Conservation (phyloP, 208 protist species). For the Acanthamoeba castellanii region DNA sequence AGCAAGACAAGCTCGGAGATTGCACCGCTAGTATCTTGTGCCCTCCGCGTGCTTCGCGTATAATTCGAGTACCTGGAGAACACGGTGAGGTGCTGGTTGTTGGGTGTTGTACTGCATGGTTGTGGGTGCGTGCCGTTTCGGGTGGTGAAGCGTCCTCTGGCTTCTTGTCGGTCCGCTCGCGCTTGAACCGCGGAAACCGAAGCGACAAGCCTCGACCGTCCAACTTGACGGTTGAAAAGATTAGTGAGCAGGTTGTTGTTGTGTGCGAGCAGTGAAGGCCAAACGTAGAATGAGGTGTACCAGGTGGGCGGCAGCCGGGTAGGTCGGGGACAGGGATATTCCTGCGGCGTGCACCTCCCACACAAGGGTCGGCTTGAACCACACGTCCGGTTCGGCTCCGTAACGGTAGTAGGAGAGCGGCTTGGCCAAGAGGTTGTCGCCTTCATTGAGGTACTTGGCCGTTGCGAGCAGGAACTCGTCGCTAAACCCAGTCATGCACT, state of each 20-base stretch:
- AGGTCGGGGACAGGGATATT: conserved; percentile 97
- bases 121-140: not conserved
- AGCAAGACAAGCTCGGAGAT: too few relatives aligned
- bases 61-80: too few relatives aligned
- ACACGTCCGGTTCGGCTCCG: conserved; percentile 83
- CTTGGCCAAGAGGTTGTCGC: conserved; percentile 68
- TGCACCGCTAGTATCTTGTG: too few relatives aligned
- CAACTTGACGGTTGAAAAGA: conserved; percentile 59
- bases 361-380: conserved; percentile 95
- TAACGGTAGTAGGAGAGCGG: conserved; percentile 77
- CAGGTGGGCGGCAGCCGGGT: conserved; percentile 95
- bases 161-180: conserved; percentile 98
- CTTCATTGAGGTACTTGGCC: conserved; percentile 65
- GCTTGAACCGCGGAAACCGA: conserved; percentile 98
- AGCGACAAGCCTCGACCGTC: conserved; percentile 96
- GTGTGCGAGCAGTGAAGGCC: not conserved
- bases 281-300: conserved; percentile 83
- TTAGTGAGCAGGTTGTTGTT: not conserved
- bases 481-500: conserved; percentile 77
- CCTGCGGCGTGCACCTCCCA: conserved; percentile 99
- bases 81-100: too few relatives aligned
- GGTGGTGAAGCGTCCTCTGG: conserved; percentile 94
- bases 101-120: too few relatives aligned
- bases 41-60: too few relatives aligned
- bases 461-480: conserved; percentile 78